Conservation (phyloP, 2,329 filamentous ascomycete species). For the Epichloe coenophiala region DNA sequence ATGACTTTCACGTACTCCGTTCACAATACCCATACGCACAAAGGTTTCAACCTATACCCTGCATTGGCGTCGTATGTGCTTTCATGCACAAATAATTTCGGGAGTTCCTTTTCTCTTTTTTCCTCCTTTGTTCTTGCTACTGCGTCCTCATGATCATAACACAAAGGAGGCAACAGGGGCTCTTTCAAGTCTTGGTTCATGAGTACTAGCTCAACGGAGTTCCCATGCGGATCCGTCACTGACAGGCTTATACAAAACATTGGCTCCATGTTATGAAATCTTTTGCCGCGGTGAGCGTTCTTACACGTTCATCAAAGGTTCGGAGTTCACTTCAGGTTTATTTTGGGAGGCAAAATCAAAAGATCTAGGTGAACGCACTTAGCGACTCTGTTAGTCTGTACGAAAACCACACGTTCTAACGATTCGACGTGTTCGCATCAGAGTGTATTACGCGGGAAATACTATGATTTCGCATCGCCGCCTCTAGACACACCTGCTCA, state of each 20-base stretch:
- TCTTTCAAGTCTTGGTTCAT: not conserved
- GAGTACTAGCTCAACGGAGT: not conserved
- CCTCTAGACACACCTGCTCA: too few relatives aligned
- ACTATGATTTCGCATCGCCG: too few relatives aligned
- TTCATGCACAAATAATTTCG: not conserved
- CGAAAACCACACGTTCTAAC: not conserved
- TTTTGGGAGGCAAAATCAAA: not conserved
- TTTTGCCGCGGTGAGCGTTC: not conserved
- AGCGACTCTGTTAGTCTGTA: not conserved
- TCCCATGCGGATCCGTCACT: not conserved
- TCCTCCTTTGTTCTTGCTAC: not conserved
- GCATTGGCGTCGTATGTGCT: not conserved
- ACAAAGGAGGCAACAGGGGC: not conserved
- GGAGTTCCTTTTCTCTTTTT: not conserved
- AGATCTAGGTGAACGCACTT: not conserved
- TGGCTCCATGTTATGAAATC: not conserved
- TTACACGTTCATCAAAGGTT: not conserved
- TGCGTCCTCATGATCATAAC: not conserved
- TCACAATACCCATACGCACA: not conserved
- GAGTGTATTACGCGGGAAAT: too few relatives aligned
- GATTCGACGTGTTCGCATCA: not conserved
- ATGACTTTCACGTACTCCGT: not conserved
- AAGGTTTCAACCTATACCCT: not conserved
- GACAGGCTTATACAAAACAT: not conserved
- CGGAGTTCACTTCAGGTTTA: not conserved